A percentile compares a stretch with the other conserved stretches of the same genome.
Conservation (phyloP, 139 green algal genomes). For the Helicosporidium sp. region DNA sequence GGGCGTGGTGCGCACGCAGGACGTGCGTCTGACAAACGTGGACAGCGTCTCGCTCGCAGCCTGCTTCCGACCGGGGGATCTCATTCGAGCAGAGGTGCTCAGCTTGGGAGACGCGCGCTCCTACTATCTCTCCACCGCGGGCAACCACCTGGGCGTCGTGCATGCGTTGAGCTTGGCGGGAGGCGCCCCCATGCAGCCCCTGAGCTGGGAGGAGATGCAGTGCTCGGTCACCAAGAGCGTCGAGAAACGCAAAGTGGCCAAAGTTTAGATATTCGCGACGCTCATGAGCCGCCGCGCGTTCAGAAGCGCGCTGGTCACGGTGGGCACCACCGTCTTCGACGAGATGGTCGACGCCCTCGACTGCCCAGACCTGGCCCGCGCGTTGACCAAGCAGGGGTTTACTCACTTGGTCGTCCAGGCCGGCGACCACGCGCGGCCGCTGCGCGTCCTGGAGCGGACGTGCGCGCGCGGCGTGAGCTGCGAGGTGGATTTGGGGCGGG, state of each 20-base stretch:
- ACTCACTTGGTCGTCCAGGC: conserved; percentile 44
- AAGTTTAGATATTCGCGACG: conserved; percentile 13
- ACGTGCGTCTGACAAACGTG: conserved; percentile 64
- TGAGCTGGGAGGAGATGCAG: conserved; percentile 64
- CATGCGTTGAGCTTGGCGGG: conserved; percentile 44
- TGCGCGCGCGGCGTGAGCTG: too few species aligned
- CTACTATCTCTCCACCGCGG: conserved; percentile 75
- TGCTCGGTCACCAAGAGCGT: conserved; percentile 42
- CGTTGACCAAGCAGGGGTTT: conserved; percentile 32
- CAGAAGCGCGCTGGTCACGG: conserved; percentile 41
- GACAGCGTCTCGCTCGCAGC: conserved; percentile 48
- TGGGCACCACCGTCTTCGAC: conserved; percentile 71
- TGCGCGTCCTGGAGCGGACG: too few species aligned
- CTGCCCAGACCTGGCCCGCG: conserved; percentile 15
- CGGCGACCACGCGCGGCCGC: conserved; percentile 6
- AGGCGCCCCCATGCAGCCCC: conserved; percentile 49
- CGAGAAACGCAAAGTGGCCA: conserved; percentile 67
- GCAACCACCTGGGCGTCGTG: conserved; percentile 76
- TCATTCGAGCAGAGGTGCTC: conserved; percentile 52
- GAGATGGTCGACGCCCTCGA: conserved; percentile 44
- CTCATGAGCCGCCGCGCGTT: not conserved
- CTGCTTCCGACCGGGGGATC: conserved; percentile 76
- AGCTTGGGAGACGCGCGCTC: conserved; percentile 66
- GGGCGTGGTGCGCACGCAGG: conserved; percentile 50
- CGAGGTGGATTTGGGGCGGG: too few species aligned